A percentile compares a stretch with the other conserved stretches of the same genome.
These are phyloP conservation scores for Corymbia citriodora DNA, from an alignment of 441 rosid genomes.

Conservation along the genomic window DNA sequence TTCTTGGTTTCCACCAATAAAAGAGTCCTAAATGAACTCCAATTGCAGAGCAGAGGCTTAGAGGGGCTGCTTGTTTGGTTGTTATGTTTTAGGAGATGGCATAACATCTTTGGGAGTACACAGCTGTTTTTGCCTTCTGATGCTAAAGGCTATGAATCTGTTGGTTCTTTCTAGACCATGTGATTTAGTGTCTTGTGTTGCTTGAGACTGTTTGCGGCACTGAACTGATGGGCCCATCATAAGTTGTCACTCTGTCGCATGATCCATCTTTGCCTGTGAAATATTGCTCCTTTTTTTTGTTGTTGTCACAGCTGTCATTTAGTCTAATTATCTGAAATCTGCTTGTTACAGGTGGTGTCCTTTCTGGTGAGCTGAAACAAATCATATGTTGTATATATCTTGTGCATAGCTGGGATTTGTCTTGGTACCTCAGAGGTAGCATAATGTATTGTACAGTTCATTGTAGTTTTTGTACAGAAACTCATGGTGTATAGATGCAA, in stretches of 20 bases:
- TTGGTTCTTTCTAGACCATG: not conserved
- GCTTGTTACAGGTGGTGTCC: slow-evolving; percentile 84
- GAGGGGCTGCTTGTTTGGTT: not conserved
- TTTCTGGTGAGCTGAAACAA: slow-evolving; percentile 59
- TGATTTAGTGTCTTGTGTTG: not conserved
- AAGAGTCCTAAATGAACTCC: not conserved
- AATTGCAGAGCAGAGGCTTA: not conserved
- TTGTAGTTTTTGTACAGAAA: not conserved
- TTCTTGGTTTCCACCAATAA: not conserved
- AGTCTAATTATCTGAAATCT: not conserved
- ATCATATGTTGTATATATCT: not conserved
- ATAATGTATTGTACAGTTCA: not conserved
- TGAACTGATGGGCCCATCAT: not conserved
- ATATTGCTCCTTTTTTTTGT: not conserved
- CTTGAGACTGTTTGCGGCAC: not conserved
- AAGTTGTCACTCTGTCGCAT: not conserved
- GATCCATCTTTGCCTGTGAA: not conserved
- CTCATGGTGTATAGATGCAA: not conserved
- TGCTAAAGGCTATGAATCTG: not conserved
- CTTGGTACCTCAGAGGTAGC: not conserved
- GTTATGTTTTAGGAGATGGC: not conserved
- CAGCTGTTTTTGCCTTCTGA: not conserved
- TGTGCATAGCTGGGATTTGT: slow-evolving; percentile 10
- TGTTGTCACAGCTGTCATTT: not conserved
- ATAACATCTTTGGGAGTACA: not conserved